phyloP scores from a whole-genome alignment of 2,329 filamentous ascomycete species.

The Dactylellina parvicollis region DNA sequence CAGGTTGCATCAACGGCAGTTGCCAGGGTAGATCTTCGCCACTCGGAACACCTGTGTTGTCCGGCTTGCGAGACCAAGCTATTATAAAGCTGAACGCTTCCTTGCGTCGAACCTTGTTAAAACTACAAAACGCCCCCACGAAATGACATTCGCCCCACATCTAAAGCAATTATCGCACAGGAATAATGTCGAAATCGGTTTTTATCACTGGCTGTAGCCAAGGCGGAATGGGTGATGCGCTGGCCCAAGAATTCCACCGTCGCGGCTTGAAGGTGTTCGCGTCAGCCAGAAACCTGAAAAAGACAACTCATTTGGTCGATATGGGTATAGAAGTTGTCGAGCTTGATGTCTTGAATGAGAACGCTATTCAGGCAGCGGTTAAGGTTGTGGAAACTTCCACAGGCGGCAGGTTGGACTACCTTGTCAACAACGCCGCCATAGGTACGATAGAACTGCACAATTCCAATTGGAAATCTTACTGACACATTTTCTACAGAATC shows the following conservation, averaged over 20 bases:
- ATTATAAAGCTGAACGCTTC: no score
- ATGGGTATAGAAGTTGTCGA: constrained; percentile 56
- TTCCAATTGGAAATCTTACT: neutral
- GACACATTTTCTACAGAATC: neutral
- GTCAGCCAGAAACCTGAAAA: constrained; percentile 61
- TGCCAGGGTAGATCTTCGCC: neutral
- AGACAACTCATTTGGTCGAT: constrained; percentile 59
- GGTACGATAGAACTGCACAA: neutral
- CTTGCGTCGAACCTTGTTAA: no score
- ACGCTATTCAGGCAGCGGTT: constrained; percentile 56
- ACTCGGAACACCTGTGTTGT: neutral
- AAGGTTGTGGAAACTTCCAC: constrained; percentile 52
- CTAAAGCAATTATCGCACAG: no score
- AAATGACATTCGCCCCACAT: no score
- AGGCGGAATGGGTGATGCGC: constrained; percentile 62
- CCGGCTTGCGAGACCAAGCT: no score
- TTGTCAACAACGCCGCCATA: constrained; percentile 13
- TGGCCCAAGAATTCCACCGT: constrained; percentile 62
- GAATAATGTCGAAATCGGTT: constrained; percentile 5
- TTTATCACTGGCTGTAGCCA: constrained; percentile 62
- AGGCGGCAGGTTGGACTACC: constrained; percentile 5
- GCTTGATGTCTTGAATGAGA: constrained; percentile 56
- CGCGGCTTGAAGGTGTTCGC: constrained; percentile 62
- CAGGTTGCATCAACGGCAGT: neutral
- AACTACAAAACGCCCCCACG: no score